Evolutionary conservation across 164 flowering plant genomes (phyloP), one percentile per base, ranked within the genome.

Genomic region (Magnolia changhungtana): DNA sequence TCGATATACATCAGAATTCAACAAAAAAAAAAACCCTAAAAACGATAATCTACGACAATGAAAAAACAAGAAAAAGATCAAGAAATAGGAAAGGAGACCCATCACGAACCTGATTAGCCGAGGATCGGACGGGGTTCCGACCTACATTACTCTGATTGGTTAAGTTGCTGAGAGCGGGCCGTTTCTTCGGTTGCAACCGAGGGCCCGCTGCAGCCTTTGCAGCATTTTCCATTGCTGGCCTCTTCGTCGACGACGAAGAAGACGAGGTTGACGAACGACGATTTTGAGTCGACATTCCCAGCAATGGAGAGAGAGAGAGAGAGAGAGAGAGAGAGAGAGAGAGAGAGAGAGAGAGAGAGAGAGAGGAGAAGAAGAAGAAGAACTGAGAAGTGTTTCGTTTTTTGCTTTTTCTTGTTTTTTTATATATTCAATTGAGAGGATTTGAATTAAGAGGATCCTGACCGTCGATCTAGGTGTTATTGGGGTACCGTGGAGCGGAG

Each of bases 111-210:
- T 75, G 78, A 59, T 67, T 67, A 72, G 76, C 83, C 63, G 55
- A 18, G 18, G 66, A 59, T 21, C 76, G 74, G 31, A 65, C 52
- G 58, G 74, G 27, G 68, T 67, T 73, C n/a, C 73, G 76, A 67
- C 73, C 37, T 1, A 19, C 72, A 59, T 65, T 70, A 61, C 11
- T 52, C 11, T 80, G 76, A 74, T 83, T 83, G 8, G 85, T 83
- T 14, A 83, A 20, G 76, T 80, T 83, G 63, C 55, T 49, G 37
- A 83, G 81, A 71, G 85, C 83, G 4, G 82, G 78, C 31, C 85
- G 76, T 59, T 80, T 83, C 85, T 80, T 83, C 5, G 78, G 79
- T 71, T 83, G 79, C 31, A 71, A 74, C 1, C 75, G 68, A 24
- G 31, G 78, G 72, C 78, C 50, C 63, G 77, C 74, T 7, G 55